Conservation (phyloP, 495 filamentous ascomycete genomes). For the Aspergillus avenaceus region DNA sequence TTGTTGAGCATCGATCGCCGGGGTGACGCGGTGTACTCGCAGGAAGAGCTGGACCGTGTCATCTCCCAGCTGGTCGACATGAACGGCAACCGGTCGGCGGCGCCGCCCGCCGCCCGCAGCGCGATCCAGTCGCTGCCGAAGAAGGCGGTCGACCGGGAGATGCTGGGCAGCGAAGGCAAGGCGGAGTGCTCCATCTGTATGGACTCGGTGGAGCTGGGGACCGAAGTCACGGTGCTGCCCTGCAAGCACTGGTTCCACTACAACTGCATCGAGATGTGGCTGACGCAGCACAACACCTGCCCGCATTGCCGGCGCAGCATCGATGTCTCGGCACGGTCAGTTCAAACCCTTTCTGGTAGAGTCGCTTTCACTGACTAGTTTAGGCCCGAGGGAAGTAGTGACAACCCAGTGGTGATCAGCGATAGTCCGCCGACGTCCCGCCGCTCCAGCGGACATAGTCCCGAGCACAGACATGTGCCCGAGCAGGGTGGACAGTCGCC, state of each 20-base stretch:
- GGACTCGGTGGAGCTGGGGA: constrained; percentile 71
- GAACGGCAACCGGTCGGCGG: constrained; percentile 66
- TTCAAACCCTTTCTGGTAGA: too few species aligned
- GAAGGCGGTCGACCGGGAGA: constrained; percentile 58
- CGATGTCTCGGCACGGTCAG: constrained; percentile 34
- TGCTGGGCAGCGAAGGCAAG: constrained; percentile 59
- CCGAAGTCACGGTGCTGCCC: constrained; percentile 73
- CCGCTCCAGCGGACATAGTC: constrained; percentile 1
- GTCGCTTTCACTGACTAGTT: constrained; percentile 3
- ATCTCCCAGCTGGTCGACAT: constrained; percentile 85
- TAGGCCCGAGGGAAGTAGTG: constrained; percentile 25
- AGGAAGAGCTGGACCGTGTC: constrained; percentile 87
- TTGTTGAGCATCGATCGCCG: constrained; percentile 58
- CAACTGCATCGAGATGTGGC: constrained; percentile 71
- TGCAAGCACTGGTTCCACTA: constrained; percentile 93
- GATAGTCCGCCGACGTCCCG: constrained; percentile 23
- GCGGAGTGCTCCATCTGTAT: constrained; percentile 93
- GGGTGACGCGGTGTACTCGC: constrained; percentile 87
- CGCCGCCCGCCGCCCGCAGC: constrained; percentile 71
- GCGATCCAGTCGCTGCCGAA: constrained; percentile 73
- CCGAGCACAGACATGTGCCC: neutral
- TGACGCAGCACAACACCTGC: constrained; percentile 85
- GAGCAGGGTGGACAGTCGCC: neutral
- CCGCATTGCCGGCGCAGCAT: constrained; percentile 83
- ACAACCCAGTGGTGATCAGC: constrained; percentile 26